phyloP scores from a whole-genome alignment of 1,139 yeast species.

The Blastobotrys aristatus region DNA sequence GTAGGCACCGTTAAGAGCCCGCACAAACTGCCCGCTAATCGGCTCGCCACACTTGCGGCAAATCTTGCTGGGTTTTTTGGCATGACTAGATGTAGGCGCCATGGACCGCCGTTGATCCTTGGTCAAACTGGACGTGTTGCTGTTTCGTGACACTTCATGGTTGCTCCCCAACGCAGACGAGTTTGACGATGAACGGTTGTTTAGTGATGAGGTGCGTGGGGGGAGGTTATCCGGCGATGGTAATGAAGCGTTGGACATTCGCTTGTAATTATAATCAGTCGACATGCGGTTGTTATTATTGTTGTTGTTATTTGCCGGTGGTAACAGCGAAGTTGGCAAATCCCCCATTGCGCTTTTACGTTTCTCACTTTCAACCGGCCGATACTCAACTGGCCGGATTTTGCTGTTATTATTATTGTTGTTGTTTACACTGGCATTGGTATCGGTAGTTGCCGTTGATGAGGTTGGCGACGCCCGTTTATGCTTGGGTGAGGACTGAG shows the following conservation, averaged over 20 bases:
- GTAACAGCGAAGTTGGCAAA: constrained; percentile 1
- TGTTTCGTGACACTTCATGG: background rate
- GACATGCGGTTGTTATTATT: background rate
- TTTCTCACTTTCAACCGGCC: too few species aligned
- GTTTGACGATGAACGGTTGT: background rate
- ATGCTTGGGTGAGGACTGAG: background rate
- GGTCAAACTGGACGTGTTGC: constrained; percentile 2
- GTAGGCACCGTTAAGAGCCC: constrained; percentile 74
- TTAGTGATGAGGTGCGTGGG: constrained; percentile 12
- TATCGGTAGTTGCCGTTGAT: background rate
- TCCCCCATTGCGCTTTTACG: too few species aligned
- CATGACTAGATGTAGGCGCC: background rate
- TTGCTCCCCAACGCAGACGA: background rate
- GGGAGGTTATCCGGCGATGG: constrained; percentile 7
- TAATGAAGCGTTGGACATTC: constrained; percentile 1
- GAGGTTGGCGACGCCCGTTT: background rate
- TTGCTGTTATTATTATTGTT: background rate
- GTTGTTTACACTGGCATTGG: background rate
- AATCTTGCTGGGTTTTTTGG: constrained; percentile 23
- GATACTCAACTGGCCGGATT: constrained; percentile 1
- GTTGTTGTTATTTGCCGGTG: background rate
- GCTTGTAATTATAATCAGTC: background rate
- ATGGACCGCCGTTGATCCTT: constrained; percentile 1
- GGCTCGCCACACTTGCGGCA: constrained; percentile 63
- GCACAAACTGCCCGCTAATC: constrained; percentile 75